phyloP scores from a whole-genome alignment of 257 asterid genomes.

The Nicotiana noctiflora region DNA sequence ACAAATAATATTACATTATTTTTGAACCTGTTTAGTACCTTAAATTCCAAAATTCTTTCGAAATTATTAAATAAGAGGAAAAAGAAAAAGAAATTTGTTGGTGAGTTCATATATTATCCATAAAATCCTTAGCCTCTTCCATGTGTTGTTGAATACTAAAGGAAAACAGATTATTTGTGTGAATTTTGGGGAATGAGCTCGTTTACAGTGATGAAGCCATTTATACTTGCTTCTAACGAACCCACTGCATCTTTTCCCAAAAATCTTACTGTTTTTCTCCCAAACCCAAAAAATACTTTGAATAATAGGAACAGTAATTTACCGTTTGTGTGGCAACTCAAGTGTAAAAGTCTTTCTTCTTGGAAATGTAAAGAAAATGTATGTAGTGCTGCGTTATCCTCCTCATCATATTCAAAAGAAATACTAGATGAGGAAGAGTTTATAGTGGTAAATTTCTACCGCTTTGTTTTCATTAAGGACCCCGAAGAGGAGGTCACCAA shows the following conservation, averaged over 20 bases:
- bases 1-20: too few relatives aligned
- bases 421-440: slow-evolving; percentile 42
- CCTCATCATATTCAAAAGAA: slow-evolving; percentile 22
- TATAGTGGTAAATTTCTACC: slow-evolving; percentile 80
- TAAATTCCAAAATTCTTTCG: too few relatives aligned
- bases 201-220: not conserved
- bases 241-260: slow-evolving; percentile 12
- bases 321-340: slow-evolving; percentile 8
- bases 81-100: too few relatives aligned
- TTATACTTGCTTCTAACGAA: not conserved
- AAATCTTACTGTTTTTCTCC: not conserved
- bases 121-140: too few relatives aligned
- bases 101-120: too few relatives aligned
- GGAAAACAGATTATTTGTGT: too few relatives aligned
- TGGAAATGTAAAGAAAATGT: slow-evolving; percentile 22
- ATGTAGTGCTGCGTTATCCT: slow-evolving; percentile 36
- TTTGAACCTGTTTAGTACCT: too few relatives aligned
- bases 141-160: too few relatives aligned
- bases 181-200: not conserved
- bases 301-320: slow-evolving; percentile 20
- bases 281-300: slow-evolving; percentile 8
- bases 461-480: slow-evolving; percentile 52
- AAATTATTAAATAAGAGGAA: too few relatives aligned
- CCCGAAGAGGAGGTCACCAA: slow-evolving; percentile 60
- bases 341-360: slow-evolving; percentile 9